Evolutionary conservation across 306 rosid genomes (phyloP), one percentile per base, ranked within the genome.

Genomic region (Cucurbita argyrosperma): DNA sequence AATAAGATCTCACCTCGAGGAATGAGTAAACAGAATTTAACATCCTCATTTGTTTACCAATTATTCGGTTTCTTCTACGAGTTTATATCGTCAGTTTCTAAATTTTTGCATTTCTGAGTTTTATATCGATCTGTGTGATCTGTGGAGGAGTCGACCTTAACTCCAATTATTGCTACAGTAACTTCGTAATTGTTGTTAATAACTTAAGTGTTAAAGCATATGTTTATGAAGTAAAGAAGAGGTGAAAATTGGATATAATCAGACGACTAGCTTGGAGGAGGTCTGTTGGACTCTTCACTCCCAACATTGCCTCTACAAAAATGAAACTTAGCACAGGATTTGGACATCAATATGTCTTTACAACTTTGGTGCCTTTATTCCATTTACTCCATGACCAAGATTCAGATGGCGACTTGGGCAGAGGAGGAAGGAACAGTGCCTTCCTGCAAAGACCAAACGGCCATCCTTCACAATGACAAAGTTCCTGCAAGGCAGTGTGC

Each of bases 391-490:
- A 89, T 80, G 84, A 67, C 97, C 97, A 94, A 7, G 90, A 71
- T 46, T 82, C 84, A 21, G 96, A 81, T 3, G 99, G 99, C 6
- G 99, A 91, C 76, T 86, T 94, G 1, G 99, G 97, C 69, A 91
- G 78, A n/a, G 96, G 99, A 40, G 97, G 97, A 78, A 94, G 96
- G n/a, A 94, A 83, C 76, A 88, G 76, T 55, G 92, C 95, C 84
- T 76, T 91, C 42, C 96, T 85, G 73, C 92, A 88, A 42, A 94
- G 85, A 35, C 97, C 99, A 47, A 94, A 94, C 1, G 99, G 97
- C 99, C 99, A 94, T 4, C 99, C 99, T 52, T 91, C 82, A 76
- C 97, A 94, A 23, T 91, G 99, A 69, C 90, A 82, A 8, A 89
- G 69, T 81, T 94, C 91, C 72, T 71, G 90, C 80, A 94, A 82